These are phyloP conservation scores for Phytophthora aleatoria DNA, from an alignment of 352 stramenopile genomes.

Conservation along the genomic window DNA sequence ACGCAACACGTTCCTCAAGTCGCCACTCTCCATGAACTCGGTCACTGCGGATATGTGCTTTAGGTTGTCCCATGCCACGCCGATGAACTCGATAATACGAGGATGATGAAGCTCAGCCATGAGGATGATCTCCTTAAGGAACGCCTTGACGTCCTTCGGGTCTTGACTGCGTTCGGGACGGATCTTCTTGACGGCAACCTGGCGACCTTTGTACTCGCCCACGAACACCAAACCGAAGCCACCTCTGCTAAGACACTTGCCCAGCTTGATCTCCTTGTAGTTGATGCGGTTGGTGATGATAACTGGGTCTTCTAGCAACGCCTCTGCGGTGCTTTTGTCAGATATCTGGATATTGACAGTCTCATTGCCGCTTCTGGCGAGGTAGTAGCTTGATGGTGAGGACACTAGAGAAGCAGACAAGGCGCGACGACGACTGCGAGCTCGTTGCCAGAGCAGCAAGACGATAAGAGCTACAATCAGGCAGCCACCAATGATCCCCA, in stretches of 20 bases:
- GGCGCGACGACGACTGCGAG: slow-evolving; percentile 3
- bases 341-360: slow-evolving; percentile 34
- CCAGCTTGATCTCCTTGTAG: slow-evolving; percentile 47
- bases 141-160: slow-evolving; percentile 39
- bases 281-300: slow-evolving; percentile 51
- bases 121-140: slow-evolving; percentile 49
- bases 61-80: slow-evolving; percentile 47
- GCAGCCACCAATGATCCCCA: slow-evolving; percentile 26
- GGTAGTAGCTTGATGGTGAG: slow-evolving; percentile 32
- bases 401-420: slow-evolving; percentile 14
- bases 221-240: slow-evolving; percentile 55
- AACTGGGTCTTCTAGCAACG: slow-evolving; percentile 46
- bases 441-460: slow-evolving; percentile 26
- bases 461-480: slow-evolving; percentile 31
- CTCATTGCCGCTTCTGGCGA: slow-evolving; percentile 28
- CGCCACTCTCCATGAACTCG: slow-evolving; percentile 56
- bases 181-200: slow-evolving; percentile 55
- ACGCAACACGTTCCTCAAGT: slow-evolving; percentile 48
- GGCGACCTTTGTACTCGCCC: slow-evolving; percentile 35
- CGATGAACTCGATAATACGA: slow-evolving; percentile 50
- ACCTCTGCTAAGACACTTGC: slow-evolving; percentile 42
- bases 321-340: slow-evolving; percentile 25
- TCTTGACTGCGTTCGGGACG: slow-evolving; percentile 36
- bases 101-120: slow-evolving; percentile 48
- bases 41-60: slow-evolving; percentile 46